Evolutionary conservation across 257 asterid genomes (phyloP).

Genomic region (Penstemon newberryi): DNA sequence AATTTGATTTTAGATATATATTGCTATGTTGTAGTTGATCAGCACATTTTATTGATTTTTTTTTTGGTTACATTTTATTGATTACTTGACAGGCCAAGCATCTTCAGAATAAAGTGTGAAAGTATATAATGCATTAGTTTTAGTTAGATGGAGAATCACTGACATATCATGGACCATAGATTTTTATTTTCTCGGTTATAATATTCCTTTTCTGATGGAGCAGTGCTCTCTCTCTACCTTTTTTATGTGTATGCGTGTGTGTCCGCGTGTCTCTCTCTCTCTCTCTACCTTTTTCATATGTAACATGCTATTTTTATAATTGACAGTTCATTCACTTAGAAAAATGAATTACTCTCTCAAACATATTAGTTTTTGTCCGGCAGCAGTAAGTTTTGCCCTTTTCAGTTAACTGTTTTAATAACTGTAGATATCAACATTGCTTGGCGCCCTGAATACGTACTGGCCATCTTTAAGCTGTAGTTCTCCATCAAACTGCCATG

Average conservation of each 20-base stretch:
- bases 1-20: not conserved
- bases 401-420: constrained; percentile 3
- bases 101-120: not conserved
- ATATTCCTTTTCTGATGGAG: not conserved
- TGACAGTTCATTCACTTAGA: not conserved
- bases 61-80: not conserved
- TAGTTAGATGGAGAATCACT: constrained; percentile 20
- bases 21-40: not conserved
- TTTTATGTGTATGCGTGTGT: too few relatives aligned
- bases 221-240: not conserved
- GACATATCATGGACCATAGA: not conserved
- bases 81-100: not conserved
- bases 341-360: constrained; percentile 9
- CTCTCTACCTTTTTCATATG: too few relatives aligned
- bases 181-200: not conserved
- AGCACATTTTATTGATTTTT: not conserved
- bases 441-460: constrained; percentile 50
- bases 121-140: constrained; percentile 14
- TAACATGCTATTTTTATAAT: not conserved
- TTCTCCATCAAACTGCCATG: constrained; percentile 66
- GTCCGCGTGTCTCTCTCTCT: not conserved
- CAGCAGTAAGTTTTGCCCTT: not conserved
- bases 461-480: constrained; percentile 84
- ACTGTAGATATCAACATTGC: constrained; percentile 67
- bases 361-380: constrained; percentile 13